phyloP scores from a whole-genome alignment of 495 filamentous ascomycete species.

The Beverwykella pulmonaria region DNA sequence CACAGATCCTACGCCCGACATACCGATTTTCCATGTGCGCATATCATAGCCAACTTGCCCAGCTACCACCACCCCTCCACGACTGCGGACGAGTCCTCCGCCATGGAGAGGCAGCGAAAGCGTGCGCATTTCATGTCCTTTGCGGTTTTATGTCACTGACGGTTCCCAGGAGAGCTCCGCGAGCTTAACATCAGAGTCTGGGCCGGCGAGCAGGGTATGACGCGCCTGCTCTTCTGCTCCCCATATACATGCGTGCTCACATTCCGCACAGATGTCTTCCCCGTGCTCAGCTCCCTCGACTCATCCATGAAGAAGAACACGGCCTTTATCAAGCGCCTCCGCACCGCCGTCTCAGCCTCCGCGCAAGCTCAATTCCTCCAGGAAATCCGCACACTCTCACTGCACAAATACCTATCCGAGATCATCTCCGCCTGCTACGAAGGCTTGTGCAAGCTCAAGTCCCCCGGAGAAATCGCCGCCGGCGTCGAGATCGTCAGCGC shows the following conservation, averaged over 20 bases:
- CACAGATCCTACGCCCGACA: slow-evolving; percentile 26
- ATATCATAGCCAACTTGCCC: slow-evolving; percentile 22
- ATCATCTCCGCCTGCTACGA: slow-evolving; percentile 98
- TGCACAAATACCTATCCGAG: slow-evolving; percentile 97
- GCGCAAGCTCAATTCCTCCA: slow-evolving; percentile 81
- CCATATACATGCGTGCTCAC: slow-evolving; percentile 38
- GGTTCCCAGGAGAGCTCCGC: slow-evolving; percentile 75
- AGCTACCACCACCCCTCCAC: slow-evolving; percentile 33
- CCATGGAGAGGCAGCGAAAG: slow-evolving; percentile 85
- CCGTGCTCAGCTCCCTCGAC: slow-evolving; percentile 79
- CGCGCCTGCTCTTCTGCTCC: background rate
- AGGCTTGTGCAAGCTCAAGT: slow-evolving; percentile 88
- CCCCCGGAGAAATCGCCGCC: slow-evolving; percentile 83
- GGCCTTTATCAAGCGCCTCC: slow-evolving; percentile 94
- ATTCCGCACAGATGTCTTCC: slow-evolving; percentile 69
- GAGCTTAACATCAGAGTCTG: slow-evolving; percentile 83
- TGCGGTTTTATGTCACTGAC: slow-evolving; percentile 19
- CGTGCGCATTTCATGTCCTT: slow-evolving; percentile 54
- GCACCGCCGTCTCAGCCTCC: slow-evolving; percentile 80
- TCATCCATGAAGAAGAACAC: slow-evolving; percentile 99
- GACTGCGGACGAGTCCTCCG: slow-evolving; percentile 22
- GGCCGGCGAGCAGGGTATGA: slow-evolving; percentile 80
- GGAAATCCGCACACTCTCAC: slow-evolving; percentile 87
- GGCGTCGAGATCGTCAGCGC: slow-evolving; percentile 92
- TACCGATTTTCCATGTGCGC: slow-evolving; percentile 33